These are phyloP conservation scores for Talaromyces sp. DNA, from an alignment of 2,329 filamentous ascomycete genomes.

Conservation along the genomic window DNA sequence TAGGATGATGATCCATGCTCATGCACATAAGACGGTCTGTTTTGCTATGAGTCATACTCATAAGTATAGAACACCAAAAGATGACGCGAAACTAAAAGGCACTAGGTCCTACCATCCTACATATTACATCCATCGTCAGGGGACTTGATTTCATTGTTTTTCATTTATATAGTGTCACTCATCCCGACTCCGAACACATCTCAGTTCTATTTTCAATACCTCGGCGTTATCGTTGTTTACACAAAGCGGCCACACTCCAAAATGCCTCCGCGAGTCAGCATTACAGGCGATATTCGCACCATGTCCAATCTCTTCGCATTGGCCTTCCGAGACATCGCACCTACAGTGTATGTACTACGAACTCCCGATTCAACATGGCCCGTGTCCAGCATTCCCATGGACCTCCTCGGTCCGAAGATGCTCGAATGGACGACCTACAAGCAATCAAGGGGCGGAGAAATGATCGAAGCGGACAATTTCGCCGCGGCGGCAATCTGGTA, in stretches of 20 bases:
- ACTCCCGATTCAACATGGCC: constrained; percentile 15
- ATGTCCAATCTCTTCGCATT: constrained; percentile 13
- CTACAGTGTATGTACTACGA: constrained; percentile 8
- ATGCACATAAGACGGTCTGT: neutral
- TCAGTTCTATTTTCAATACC: too few species aligned
- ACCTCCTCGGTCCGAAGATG: constrained; percentile 12
- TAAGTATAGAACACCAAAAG: neutral
- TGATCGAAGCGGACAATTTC: constrained; percentile 19
- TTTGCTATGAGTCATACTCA: neutral
- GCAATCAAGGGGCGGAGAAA: constrained; percentile 3
- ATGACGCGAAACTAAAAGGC: neutral
- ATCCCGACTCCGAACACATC: too few species aligned
- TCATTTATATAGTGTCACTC: too few species aligned
- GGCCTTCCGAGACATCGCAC: constrained; percentile 4
- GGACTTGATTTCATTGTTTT: too few species aligned
- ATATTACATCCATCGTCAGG: neutral
- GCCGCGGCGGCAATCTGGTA: constrained; percentile 21
- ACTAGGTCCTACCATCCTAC: neutral
- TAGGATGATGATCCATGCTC: neutral
- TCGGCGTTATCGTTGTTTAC: neutral
- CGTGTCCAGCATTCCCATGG: constrained; percentile 8
- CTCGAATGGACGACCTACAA: constrained; percentile 19
- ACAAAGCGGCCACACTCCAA: neutral
- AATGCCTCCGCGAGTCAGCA: constrained; percentile 13
- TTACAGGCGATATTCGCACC: constrained; percentile 14